Evolutionary conservation across 2,329 filamentous ascomycete species (phyloP), one percentile per base, ranked within the genome.

Genomic region (Monascus ruber): DNA sequence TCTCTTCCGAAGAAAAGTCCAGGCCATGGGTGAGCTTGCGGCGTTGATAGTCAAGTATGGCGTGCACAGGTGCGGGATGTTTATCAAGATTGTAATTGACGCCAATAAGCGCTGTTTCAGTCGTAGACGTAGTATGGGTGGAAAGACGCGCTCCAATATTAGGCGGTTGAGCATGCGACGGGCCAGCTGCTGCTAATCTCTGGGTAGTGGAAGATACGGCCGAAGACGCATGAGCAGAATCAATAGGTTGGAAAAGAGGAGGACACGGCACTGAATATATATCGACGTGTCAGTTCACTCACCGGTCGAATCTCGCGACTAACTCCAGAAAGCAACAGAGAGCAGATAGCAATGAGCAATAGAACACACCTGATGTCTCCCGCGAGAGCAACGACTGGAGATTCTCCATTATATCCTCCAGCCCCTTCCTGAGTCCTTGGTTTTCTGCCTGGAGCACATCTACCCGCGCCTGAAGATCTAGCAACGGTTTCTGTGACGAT

Each of bases 381-480:
- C 50, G 60, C 36, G 50, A 55, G 5, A 68, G 36, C 34, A 70
- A 49, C 28, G 67, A 65, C 43, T 69, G 66, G 36, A 70, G 54
- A 17, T 69, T 72, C 48, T 73, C 68, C 56, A 87, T 63, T 31
- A 86, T 74, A 27, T 73, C 71, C 41, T 76, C 72, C 48, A 94
- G 64, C 27, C 79, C 74, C 55, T 75, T 71, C 53, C 79, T 81
- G 47, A 93, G 81, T 47, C 88, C 83, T 44, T 77, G 75, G 65
- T 91, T 89, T 64, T 94, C 85, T 27, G 77, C 76, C 64, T 86
- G 77, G 38, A 86, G 76, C 9, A 74, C 73, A 55, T 89, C 83
- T 66, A 86, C 88, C 60, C 86, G 79, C 27, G 76, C 70, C 60
- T 93, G 85, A 17, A 94, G 73, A 56, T 94, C 86, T 56, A 85